A percentile compares a stretch with the other conserved stretches of the same genome.
Evolutionary conservation across 148 eudicot species (phyloP).

Genomic region (Diospyros kaki): DNA sequence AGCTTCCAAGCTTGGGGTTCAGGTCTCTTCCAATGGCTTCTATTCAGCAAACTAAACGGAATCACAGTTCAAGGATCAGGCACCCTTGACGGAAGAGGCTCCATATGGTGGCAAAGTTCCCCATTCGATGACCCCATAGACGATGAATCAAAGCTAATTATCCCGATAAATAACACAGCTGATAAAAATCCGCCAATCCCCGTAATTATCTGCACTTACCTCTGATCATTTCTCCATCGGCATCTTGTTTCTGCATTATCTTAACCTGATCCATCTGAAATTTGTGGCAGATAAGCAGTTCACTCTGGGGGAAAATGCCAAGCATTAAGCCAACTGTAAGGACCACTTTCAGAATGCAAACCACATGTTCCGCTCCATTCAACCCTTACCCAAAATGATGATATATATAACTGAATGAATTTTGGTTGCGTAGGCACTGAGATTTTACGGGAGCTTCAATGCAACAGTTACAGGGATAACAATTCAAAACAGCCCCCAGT

Average conservation of each 20-base stretch:
- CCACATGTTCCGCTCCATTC: conserved; percentile 1
- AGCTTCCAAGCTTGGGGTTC: conserved; percentile 55
- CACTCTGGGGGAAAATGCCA: conserved; percentile 66
- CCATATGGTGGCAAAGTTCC: conserved; percentile 81
- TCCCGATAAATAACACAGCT: conserved; percentile 53
- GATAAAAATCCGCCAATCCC: conserved; percentile 40
- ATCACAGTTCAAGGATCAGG: conserved; percentile 68
- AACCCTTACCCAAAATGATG: not conserved
- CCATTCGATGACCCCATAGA: conserved; percentile 45
- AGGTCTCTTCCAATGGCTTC: conserved; percentile 72
- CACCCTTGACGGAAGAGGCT: conserved; percentile 80
- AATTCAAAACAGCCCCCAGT: conserved; percentile 85
- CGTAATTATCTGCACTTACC: conserved; percentile 29
- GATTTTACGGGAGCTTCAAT: conserved; percentile 78
- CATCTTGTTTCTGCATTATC: conserved; percentile 13
- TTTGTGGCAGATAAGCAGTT: conserved; percentile 53
- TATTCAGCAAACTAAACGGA: conserved; percentile 76
- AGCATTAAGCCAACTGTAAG: conserved; percentile 85
- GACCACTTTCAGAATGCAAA: conserved; percentile 14
- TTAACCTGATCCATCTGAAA: not conserved
- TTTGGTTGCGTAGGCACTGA: conserved; percentile 59
- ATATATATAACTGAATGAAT: not conserved
- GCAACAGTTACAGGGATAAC: conserved; percentile 90
- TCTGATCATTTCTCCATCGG: not conserved
- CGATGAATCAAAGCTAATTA: conserved; percentile 42